Evolutionary conservation across 2,329 filamentous ascomycete genomes (phyloP).

Genomic region (Colletotrichum melonis): DNA sequence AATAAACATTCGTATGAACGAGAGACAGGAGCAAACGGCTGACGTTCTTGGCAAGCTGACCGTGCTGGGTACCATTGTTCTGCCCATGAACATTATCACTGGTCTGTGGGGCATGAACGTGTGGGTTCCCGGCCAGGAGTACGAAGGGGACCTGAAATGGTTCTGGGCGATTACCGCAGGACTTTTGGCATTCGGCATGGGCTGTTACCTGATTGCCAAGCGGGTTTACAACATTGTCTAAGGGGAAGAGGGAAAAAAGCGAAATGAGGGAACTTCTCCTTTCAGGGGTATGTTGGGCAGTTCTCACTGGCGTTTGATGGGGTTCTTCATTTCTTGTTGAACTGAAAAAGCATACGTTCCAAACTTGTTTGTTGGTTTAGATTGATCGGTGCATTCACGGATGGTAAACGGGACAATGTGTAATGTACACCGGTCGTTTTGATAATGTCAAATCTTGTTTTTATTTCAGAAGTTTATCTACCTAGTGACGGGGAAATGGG

Average conservation of each 20-base stretch:
- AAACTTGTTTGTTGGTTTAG: neutral
- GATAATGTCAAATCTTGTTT: constrained; percentile 19
- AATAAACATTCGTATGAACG: constrained; percentile 99
- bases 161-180: constrained; percentile 81
- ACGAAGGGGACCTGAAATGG: constrained; percentile 80
- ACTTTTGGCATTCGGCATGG: constrained; percentile 80
- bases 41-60: constrained; percentile 96
- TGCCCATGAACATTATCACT: constrained; percentile 99
- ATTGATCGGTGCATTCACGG: constrained; percentile 22
- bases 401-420: constrained; percentile 34
- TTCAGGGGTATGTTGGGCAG: neutral
- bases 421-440: constrained; percentile 2
- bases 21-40: constrained; percentile 93
- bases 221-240: constrained; percentile 84
- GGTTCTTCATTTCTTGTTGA: neutral
- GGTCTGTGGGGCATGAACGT: constrained; percentile 99
- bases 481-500: too few relatives aligned
- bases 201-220: constrained; percentile 86
- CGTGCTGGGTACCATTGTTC: constrained; percentile 93
- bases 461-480: neutral
- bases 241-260: constrained; percentile 15
- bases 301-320: neutral
- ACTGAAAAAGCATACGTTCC: constrained; percentile 17
- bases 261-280: neutral
- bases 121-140: constrained; percentile 91